These are phyloP conservation scores for Pelargonium fulgidum DNA, from an alignment of 441 rosid species.

Conservation along the genomic window DNA sequence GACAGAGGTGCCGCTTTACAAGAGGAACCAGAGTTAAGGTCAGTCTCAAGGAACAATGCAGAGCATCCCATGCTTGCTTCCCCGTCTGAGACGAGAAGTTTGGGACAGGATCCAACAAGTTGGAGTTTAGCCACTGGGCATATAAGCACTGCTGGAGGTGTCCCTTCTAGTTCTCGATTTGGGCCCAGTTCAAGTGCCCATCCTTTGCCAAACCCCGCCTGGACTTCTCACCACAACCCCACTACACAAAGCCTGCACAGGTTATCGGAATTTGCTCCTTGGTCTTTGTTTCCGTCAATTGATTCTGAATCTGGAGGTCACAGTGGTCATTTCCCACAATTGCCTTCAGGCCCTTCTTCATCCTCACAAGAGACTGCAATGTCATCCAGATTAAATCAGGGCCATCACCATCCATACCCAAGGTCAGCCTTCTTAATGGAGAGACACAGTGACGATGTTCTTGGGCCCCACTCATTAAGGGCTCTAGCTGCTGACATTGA, in stretches of 20 bases:
- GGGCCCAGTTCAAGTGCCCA: slow-evolving; percentile 44
- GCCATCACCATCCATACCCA: slow-evolving; percentile 40
- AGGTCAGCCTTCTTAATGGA: slow-evolving; percentile 52
- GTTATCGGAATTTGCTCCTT: slow-evolving; percentile 50
- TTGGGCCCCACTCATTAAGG: slow-evolving; percentile 57
- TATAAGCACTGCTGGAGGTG: slow-evolving; percentile 32
- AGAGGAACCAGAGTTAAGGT: slow-evolving; percentile 46
- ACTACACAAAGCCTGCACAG: slow-evolving; percentile 40
- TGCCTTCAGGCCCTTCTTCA: slow-evolving; percentile 48
- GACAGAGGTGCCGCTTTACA: slow-evolving; percentile 41
- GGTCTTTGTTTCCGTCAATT: slow-evolving; percentile 61
- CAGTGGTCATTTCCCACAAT: slow-evolving; percentile 42
- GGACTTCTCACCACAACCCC: slow-evolving; percentile 40
- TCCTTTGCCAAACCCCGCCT: slow-evolving; percentile 40
- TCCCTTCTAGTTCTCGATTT: slow-evolving; percentile 38
- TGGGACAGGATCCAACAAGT: slow-evolving; percentile 51
- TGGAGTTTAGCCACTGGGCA: slow-evolving; percentile 60
- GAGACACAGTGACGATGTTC: slow-evolving; percentile 52
- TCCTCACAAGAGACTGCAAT: slow-evolving; percentile 41
- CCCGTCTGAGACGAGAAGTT: slow-evolving; percentile 44
- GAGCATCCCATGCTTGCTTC: slow-evolving; percentile 50
- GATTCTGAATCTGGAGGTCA: slow-evolving; percentile 53
- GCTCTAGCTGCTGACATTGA: slow-evolving; percentile 60
- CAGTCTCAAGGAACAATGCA: slow-evolving; percentile 38
- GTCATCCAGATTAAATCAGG: slow-evolving; percentile 46